Conservation (phyloP, 2,329 filamentous ascomycete species). For the Fusarium oxysporum region DNA sequence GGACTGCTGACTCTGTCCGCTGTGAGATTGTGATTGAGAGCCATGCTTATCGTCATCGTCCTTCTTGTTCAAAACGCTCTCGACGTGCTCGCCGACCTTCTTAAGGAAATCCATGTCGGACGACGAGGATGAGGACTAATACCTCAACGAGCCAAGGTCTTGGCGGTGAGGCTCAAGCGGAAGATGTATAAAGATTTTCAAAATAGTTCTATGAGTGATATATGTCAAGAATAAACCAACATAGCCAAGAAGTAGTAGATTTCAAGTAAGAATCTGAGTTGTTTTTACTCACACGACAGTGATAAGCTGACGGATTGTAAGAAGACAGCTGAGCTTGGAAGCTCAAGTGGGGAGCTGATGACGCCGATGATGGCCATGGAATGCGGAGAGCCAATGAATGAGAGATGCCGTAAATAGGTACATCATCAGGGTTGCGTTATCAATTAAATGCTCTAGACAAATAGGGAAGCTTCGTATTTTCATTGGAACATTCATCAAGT, state of each 20-base stretch:
- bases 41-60: constrained; percentile 54
- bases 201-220: neutral
- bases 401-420: neutral
- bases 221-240: neutral
- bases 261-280: constrained; percentile 19
- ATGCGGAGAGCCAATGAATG: constrained; percentile 28
- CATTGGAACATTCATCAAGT: constrained; percentile 6
- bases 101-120: constrained; percentile 53
- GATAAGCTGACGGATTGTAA: constrained; percentile 34
- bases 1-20: constrained; percentile 6
- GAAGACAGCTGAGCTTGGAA: constrained; percentile 26
- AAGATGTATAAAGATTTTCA: neutral
- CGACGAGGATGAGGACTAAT: constrained; percentile 1
- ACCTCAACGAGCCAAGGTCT: constrained; percentile 1
- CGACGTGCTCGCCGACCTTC: constrained; percentile 41
- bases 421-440: neutral
- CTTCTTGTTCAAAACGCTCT: constrained; percentile 48
- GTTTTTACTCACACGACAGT: constrained; percentile 18
- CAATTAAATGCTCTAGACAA: constrained; percentile 18
- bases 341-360: constrained; percentile 27
- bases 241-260: constrained; percentile 17
- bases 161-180: neutral
- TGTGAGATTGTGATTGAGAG: constrained; percentile 53
- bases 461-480: constrained; percentile 3
- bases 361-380: constrained; percentile 21